phyloP scores from a whole-genome alignment of 352 stramenopile species.

The Aphanomyces invadans region DNA sequence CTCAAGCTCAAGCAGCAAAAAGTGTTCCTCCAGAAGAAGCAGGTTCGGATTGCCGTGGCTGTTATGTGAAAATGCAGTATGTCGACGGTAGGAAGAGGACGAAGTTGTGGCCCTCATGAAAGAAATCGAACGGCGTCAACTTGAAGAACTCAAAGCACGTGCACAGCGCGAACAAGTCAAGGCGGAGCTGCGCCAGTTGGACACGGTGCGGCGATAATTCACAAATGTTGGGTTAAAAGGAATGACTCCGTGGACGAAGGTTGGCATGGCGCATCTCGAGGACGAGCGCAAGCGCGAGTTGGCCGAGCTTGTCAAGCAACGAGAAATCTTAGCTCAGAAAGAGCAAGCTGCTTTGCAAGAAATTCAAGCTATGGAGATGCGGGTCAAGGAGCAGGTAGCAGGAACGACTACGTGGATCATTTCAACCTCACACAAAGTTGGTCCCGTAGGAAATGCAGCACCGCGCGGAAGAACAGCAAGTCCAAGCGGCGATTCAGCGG shows the following conservation, averaged over 20 bases:
- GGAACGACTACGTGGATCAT: neutral
- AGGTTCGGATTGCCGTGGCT: too few relatives aligned
- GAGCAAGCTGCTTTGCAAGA: slow-evolving; percentile 12
- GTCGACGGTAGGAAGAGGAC: slow-evolving; percentile 14
- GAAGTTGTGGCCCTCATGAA: slow-evolving; percentile 5
- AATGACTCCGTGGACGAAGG: too few relatives aligned
- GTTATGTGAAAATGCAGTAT: too few relatives aligned
- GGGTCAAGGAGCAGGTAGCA: slow-evolving; percentile 15
- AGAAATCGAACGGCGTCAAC: slow-evolving; percentile 16
- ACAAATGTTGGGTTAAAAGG: neutral
- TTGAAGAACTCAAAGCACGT: slow-evolving; percentile 19
- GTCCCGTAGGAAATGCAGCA: slow-evolving; percentile 3
- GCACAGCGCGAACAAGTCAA: slow-evolving; percentile 14
- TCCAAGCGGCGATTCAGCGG: neutral
- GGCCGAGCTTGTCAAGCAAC: slow-evolving; percentile 6
- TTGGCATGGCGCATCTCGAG: slow-evolving; percentile 12
- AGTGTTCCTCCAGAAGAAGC: slow-evolving; percentile 4
- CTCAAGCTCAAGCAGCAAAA: slow-evolving; percentile 18
- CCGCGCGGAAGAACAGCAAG: neutral
- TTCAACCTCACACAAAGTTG: neutral
- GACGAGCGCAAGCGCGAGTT: slow-evolving; percentile 18
- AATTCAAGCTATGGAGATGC: slow-evolving; percentile 17
- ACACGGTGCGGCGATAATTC: neutral
- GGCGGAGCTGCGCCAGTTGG: slow-evolving; percentile 1
- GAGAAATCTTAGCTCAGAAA: neutral